These are phyloP conservation scores for Aschersonia sp. DNA, from an alignment of 2,329 filamentous ascomycete species.

Conservation along the genomic window DNA sequence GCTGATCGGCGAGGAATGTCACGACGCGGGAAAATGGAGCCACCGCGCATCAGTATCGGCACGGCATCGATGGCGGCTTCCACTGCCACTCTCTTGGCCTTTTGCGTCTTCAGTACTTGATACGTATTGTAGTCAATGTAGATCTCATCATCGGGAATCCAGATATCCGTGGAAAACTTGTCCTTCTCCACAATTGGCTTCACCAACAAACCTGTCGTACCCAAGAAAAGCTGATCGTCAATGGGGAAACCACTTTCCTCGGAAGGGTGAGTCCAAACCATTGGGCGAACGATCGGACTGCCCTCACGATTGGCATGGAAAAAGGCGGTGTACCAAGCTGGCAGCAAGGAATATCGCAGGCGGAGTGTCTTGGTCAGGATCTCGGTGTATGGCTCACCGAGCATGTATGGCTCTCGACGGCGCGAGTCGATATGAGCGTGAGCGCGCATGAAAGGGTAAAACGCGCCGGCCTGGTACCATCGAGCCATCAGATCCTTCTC, in stretches of 20 bases:
- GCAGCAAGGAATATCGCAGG: conserved; percentile 76
- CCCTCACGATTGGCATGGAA: conserved; percentile 73
- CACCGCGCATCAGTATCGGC: conserved; percentile 81
- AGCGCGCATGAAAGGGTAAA: conserved; percentile 95
- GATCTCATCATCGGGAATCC: conserved; percentile 73
- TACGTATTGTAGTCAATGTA: conserved; percentile 97
- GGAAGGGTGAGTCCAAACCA: conserved; percentile 81
- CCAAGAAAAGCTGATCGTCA: conserved; percentile 89
- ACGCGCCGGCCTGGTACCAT: conserved; percentile 94
- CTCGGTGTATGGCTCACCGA: conserved; percentile 67
- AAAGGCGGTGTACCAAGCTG: conserved; percentile 95
- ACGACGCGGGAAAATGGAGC: conserved; percentile 80
- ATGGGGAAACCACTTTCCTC: conserved; percentile 79
- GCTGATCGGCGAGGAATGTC: conserved; percentile 77
- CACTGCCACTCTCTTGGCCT: conserved; percentile 55
- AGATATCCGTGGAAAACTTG: conserved; percentile 59
- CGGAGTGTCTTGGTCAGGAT: conserved; percentile 82
- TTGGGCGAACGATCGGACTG: conserved; percentile 75
- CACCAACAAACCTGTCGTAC: conserved; percentile 73
- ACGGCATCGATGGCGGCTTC: conserved; percentile 72
- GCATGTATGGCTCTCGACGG: conserved; percentile 82
- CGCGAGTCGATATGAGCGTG: conserved; percentile 96
- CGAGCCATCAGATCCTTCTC: conserved; percentile 80
- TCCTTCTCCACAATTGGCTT: conserved; percentile 79
- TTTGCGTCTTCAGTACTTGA: conserved; percentile 51